Percentiles rank a stretch among this genome's conserved stretches.
Conservation (phyloP, 441 rosid species). For the Adansonia gregorii region DNA sequence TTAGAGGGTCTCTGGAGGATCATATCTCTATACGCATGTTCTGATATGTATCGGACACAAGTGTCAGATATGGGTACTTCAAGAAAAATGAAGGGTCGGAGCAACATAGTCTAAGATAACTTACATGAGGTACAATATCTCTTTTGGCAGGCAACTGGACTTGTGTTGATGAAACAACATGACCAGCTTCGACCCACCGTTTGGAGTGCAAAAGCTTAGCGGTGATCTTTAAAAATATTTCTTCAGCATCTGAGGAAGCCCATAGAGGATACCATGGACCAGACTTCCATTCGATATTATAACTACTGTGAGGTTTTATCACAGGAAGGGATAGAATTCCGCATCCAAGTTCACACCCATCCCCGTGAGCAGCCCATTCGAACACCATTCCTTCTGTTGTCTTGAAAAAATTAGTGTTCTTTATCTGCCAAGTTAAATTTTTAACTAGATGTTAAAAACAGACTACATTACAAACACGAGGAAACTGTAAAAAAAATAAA, state of each 20-base stretch:
- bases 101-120: constrained; percentile 24
- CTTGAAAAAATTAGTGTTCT: constrained; percentile 63
- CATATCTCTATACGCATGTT: too few species aligned
- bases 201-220: constrained; percentile 62
- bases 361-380: constrained; percentile 72
- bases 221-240: constrained; percentile 63
- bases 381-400: constrained; percentile 76
- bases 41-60: too few species aligned
- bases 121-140: constrained; percentile 66
- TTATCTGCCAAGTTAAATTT: constrained; percentile 59
- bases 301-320: constrained; percentile 71
- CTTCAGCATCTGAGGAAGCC: constrained; percentile 70
- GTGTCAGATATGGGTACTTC: too few species aligned
- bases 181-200: constrained; percentile 85
- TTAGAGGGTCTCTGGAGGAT: too few species aligned
- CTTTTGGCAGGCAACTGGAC: constrained; percentile 67
- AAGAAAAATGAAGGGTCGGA: background rate
- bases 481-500: constrained; percentile 29
- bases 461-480: constrained; percentile 23
- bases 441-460: constrained; percentile 28
- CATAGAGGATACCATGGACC: constrained; percentile 84
- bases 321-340: constrained; percentile 66
- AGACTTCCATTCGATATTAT: constrained; percentile 63
- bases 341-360: constrained; percentile 73
- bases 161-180: constrained; percentile 79